Conservation (phyloP, 2,329 filamentous ascomycete species). For the Alternaria novae-zelandiae region DNA sequence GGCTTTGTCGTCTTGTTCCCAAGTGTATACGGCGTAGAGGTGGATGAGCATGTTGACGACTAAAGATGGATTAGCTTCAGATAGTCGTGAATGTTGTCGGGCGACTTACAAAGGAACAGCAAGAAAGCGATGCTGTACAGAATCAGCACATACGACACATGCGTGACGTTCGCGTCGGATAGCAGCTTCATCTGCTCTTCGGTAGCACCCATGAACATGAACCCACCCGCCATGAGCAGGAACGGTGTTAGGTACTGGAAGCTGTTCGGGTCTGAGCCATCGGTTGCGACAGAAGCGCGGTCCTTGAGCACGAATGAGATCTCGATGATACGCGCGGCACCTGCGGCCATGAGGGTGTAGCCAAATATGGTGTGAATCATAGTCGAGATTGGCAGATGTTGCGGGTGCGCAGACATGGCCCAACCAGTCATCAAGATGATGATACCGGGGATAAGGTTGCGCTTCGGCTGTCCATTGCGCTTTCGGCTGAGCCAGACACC, state of each 20-base stretch:
- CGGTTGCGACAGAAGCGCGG: constrained; percentile 66
- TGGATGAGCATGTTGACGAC: constrained; percentile 84
- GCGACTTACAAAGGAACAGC: constrained; percentile 76
- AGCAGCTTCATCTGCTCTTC: constrained; percentile 93
- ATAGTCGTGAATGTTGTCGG: fast-evolving
- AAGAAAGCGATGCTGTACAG: constrained; percentile 90
- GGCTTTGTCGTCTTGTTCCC: constrained; percentile 49
- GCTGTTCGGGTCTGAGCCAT: constrained; percentile 73
- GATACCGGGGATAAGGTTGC: constrained; percentile 91
- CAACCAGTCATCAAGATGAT: constrained; percentile 92
- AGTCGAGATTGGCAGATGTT: constrained; percentile 80
- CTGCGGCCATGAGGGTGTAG: constrained; percentile 92
- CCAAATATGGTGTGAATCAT: constrained; percentile 91
- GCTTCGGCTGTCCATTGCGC: constrained; percentile 81
- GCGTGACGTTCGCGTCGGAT: constrained; percentile 75
- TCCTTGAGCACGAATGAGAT: constrained; percentile 87
- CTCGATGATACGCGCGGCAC: constrained; percentile 84
- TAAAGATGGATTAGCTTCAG: constrained; percentile 37
- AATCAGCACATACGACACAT: constrained; percentile 91
- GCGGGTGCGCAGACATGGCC: constrained; percentile 92
- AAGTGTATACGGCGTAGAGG: constrained; percentile 74
- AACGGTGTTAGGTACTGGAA: constrained; percentile 75
- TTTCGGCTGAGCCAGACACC: constrained; percentile 91
- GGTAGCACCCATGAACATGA: constrained; percentile 96
- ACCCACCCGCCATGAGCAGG: constrained; percentile 87